Evolutionary conservation across 2,329 filamentous ascomycete genomes (phyloP), one percentile per base, ranked within the genome.

Genomic region (Scytalidium lignicola): DNA sequence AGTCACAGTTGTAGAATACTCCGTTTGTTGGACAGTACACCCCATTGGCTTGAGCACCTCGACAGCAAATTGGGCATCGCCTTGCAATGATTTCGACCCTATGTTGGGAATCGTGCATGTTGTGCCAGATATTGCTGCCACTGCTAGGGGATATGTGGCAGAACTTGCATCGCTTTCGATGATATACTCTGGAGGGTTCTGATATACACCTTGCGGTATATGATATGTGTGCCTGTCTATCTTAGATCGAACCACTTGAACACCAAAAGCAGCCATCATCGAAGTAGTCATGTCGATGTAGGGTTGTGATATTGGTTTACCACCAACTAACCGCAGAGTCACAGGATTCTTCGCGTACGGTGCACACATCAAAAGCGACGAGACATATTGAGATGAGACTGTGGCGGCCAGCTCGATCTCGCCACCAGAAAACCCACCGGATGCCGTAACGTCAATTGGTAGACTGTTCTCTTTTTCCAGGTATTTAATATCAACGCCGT

Each of bases 211-310:
- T 62, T 87, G 83, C 2, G 93, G 93, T 49, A 99, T 95, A 65
- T 95, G 85, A 69, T 99, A 99, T 4, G 92, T 96, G 65, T 97
- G 86, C 42, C 85, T 80, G 61, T 96, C 90, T 2, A 80, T 85
- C 26, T 79, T 69, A 8, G 91, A 95, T 59, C 80, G 83, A 53
- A 82, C 76, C 12, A 96, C 93, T 37, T 83, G 67, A 39, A 99
- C 81, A 44, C 93, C 93, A 62, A 99, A 99, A 2, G 87, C 79
- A 48, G 80, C 79, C 93, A 99, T 99, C 92, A 99, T 99, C 15
- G 90, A 80, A 47, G 95, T 90, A 2, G 93, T 99, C 92, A 99
- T 97, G 65, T 99, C 90, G 62, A 99, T 97, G 67, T 99, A 99
- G 2, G 85, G 83, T 65, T 97, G 91, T 1, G 92, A 97, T 56